Conservation (phyloP, 2,329 filamentous ascomycete genomes). For the Fusarium avenaceum region DNA sequence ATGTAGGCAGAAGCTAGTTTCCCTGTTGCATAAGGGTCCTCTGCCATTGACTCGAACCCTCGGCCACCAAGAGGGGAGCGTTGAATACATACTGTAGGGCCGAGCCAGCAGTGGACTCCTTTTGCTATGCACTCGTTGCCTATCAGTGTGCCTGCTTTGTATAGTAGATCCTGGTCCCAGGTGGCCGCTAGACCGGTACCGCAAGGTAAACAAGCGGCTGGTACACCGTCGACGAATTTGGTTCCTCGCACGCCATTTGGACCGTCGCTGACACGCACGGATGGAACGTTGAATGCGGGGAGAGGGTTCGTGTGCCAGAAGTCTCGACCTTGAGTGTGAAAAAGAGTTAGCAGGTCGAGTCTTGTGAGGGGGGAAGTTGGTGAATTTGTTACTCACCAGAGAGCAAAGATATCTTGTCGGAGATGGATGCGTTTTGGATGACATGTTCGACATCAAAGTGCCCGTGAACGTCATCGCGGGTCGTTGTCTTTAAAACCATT, state of each 20-base stretch:
- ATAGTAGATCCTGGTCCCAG: conserved; percentile 28
- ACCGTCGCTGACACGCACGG: conserved; percentile 14
- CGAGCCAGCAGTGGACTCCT: conserved; percentile 78
- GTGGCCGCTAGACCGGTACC: conserved; percentile 20
- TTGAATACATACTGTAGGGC: conserved; percentile 67
- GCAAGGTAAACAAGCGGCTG: background rate
- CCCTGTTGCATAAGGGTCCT: conserved; percentile 60
- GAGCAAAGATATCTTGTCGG: conserved; percentile 14
- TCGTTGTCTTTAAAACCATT: background rate
- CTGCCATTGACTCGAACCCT: conserved; percentile 59
- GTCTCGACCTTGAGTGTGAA: conserved; percentile 6
- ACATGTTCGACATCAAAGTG: conserved; percentile 14
- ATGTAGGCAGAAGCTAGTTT: conserved; percentile 57
- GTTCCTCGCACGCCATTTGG: background rate
- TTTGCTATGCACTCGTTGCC: conserved; percentile 59
- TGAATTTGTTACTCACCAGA: conserved; percentile 3
- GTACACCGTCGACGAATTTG: background rate
- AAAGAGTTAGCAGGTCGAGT: too few species aligned
- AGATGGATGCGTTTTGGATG: conserved; percentile 13
- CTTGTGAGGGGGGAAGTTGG: background rate
- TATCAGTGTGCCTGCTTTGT: conserved; percentile 28
- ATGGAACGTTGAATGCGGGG: conserved; percentile 14
- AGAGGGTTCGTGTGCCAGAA: conserved; percentile 25
- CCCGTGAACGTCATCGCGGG: background rate
- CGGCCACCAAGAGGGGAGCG: conserved; percentile 59